Conservation (phyloP, 305 asterid genomes). For the Fraxinus sp. region DNA sequence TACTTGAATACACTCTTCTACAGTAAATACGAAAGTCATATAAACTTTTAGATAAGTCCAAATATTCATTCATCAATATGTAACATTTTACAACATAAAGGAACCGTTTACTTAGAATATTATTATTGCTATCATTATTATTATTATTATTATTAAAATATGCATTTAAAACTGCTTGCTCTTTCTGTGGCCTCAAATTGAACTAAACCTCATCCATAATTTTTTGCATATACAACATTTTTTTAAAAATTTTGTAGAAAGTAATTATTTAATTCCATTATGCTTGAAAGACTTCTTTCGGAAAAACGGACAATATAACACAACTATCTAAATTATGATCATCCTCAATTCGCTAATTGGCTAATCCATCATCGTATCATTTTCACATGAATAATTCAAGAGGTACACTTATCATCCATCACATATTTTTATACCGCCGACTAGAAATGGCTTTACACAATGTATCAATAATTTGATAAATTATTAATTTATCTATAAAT, state of each 20-base stretch:
- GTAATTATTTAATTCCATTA: neutral
- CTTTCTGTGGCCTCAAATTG: neutral
- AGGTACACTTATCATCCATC: neutral
- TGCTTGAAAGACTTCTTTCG: neutral
- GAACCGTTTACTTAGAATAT: neutral
- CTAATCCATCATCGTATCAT: neutral
- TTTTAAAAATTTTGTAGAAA: neutral
- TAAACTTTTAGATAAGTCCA: neutral
- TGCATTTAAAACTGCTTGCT: neutral
- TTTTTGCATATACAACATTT: neutral
- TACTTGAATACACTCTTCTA: too few species aligned
- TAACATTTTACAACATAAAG: neutral
- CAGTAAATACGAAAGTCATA: neutral
- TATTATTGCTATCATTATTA: too few species aligned
- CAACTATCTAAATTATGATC: neutral
- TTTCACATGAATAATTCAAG: neutral
- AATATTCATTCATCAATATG: neutral
- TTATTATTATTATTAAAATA: too few species aligned
- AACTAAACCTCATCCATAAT: neutral
- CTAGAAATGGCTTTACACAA: neutral
- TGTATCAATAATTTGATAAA: neutral
- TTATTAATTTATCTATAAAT: too few species aligned
- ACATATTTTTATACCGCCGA: neutral
- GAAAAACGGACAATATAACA: neutral
- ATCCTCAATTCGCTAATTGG: neutral